A percentile compares a stretch with the other conserved stretches of the same genome.
These are phyloP conservation scores for Phlyctochytrium arcticum DNA, from an alignment of 192 early-diverging fungal genomes.

Conservation along the genomic window DNA sequence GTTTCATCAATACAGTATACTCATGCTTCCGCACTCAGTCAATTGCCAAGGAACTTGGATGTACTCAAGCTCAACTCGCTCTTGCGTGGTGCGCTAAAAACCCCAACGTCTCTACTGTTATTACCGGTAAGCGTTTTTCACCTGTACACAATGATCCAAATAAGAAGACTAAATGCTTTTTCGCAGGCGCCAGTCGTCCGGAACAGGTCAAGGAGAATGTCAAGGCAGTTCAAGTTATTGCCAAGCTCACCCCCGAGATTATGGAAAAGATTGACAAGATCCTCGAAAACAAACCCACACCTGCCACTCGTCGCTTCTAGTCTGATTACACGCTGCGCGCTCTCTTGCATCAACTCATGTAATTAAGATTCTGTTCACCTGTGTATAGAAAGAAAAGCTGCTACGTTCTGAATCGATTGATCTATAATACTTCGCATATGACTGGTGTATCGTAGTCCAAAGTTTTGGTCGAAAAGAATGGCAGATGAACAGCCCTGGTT, in stretches of 20 bases:
- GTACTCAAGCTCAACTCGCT: constrained; percentile 64
- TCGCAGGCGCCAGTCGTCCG: constrained; percentile 58
- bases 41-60: constrained; percentile 57
- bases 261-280: constrained; percentile 66
- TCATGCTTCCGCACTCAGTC: constrained; percentile 19
- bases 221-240: constrained; percentile 51
- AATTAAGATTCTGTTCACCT: too few relatives aligned
- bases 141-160: not conserved
- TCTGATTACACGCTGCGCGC: not conserved
- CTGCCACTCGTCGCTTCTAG: not conserved
- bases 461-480: too few relatives aligned
- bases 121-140: constrained; percentile 33
- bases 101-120: constrained; percentile 49
- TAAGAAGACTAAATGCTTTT: not conserved
- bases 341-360: too few relatives aligned
- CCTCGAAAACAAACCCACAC: constrained; percentile 63
- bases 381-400: too few relatives aligned
- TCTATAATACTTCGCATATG: too few relatives aligned
- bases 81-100: constrained; percentile 75
- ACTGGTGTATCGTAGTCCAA: too few relatives aligned
- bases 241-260: constrained; percentile 63
- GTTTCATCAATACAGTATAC: not conserved
- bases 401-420: too few relatives aligned
- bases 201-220: constrained; percentile 74
- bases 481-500: too few relatives aligned